Percentiles rank a stretch among this genome's conserved stretches.
These are phyloP conservation scores for Astrothelium macrocarpum DNA, from an alignment of 495 filamentous ascomycete genomes.

Conservation along the genomic window DNA sequence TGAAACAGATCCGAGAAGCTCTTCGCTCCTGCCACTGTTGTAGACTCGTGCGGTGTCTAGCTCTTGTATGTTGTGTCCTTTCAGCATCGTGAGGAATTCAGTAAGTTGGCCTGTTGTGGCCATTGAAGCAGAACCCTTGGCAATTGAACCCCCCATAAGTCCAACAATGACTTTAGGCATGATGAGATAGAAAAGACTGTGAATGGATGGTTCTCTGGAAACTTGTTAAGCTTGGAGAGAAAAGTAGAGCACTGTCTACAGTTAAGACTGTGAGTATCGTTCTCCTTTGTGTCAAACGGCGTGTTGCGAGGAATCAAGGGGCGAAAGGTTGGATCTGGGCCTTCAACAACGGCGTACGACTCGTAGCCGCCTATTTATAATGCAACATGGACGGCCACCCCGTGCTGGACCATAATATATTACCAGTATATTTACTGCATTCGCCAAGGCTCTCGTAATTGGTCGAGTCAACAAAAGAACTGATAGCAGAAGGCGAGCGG, in stretches of 20 bases:
- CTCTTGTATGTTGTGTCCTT: constrained; percentile 26
- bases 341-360: too few relatives aligned
- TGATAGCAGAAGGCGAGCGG: background rate
- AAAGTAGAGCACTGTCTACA: background rate
- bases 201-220: background rate
- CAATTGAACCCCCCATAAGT: constrained; percentile 15
- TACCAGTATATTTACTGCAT: too few relatives aligned
- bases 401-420: too few relatives aligned
- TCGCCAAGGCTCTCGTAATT: too few relatives aligned
- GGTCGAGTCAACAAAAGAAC: too few relatives aligned
- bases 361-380: too few relatives aligned
- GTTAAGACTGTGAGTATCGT: too few relatives aligned
- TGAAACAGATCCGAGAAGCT: constrained; percentile 24
- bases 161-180: constrained; percentile 18
- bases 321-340: too few relatives aligned
- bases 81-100: constrained; percentile 14
- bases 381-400: too few relatives aligned
- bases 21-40: constrained; percentile 26
- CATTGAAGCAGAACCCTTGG: constrained; percentile 10
- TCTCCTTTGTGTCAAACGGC: too few relatives aligned
- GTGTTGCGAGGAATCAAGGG: too few relatives aligned
- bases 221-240: background rate
- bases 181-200: background rate
- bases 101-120: constrained; percentile 9
- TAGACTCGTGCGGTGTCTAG: constrained; percentile 33